Percentiles rank a stretch among this genome's conserved stretches.
These are phyloP conservation scores for Akebia trifoliata DNA, from an alignment of 164 flowering plant species.

Conservation along the genomic window DNA sequence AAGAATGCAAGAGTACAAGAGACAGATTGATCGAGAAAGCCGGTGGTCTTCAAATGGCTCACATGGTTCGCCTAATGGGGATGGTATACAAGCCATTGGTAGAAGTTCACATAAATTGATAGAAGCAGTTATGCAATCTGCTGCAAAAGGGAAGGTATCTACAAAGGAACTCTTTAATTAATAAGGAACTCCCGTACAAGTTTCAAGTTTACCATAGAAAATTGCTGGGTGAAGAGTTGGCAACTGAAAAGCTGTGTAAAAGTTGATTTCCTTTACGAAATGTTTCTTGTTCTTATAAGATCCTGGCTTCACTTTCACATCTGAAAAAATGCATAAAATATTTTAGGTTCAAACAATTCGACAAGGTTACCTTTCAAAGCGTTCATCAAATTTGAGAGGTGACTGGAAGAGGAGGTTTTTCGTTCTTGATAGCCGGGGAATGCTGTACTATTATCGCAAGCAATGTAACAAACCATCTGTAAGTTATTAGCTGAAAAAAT, in stretches of 20 bases:
- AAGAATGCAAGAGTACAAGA: conserved; percentile 86
- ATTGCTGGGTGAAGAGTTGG: background rate
- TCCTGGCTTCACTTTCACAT: conserved; percentile 4
- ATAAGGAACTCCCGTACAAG: background rate
- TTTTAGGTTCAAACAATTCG: conserved; percentile 92
- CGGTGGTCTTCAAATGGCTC: conserved; percentile 61
- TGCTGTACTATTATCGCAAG: conserved; percentile 92
- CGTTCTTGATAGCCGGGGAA: conserved; percentile 94
- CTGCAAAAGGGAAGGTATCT: conserved; percentile 85
- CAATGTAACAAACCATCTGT: conserved; percentile 62
- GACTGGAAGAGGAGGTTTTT: conserved; percentile 98
- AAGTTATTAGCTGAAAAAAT: conserved; percentile 28
- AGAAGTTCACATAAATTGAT: conserved; percentile 52
- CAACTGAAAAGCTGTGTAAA: background rate
- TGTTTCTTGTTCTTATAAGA: conserved; percentile 7
- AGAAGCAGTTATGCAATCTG: conserved; percentile 67
- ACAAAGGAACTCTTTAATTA: background rate
- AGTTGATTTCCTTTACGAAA: background rate
- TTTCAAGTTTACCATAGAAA: background rate
- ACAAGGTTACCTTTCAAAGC: conserved; percentile 94
- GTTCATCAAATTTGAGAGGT: conserved; percentile 89
- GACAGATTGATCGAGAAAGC: conserved; percentile 85
- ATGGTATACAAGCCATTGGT: conserved; percentile 38
- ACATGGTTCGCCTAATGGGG: conserved; percentile 54
- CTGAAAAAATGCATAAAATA: conserved; percentile 18